Evolutionary conservation across 768 basidiomycete genomes (phyloP).

Genomic region (Lyophyllum shimeji): DNA sequence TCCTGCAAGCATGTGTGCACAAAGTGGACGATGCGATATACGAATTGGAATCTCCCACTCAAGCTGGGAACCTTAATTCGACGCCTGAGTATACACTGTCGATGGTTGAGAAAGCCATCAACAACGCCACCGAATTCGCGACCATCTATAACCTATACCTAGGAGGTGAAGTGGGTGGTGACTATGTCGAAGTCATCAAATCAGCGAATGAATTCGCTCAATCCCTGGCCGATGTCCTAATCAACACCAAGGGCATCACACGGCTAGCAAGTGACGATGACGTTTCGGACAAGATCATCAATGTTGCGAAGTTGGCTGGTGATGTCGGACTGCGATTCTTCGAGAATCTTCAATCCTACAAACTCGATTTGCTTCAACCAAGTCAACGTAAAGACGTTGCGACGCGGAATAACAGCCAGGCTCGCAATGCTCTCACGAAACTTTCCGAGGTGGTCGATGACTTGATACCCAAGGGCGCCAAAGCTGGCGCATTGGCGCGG

Average conservation of each 20-base stretch:
- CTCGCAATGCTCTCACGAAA: conserved; percentile 77
- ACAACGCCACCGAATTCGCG: conserved; percentile 95
- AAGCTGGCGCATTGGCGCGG: conserved; percentile 64
- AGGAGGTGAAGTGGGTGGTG: conserved; percentile 83
- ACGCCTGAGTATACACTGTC: conserved; percentile 98
- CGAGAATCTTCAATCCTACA: conserved; percentile 95
- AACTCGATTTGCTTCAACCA: conserved; percentile 77
- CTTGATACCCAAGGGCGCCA: conserved; percentile 81
- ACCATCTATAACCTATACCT: conserved; percentile 91
- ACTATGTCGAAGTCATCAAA: conserved; percentile 98
- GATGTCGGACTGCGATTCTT: conserved; percentile 91
- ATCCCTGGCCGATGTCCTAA: conserved; percentile 85
- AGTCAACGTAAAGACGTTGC: conserved; percentile 82
- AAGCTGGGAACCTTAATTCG: conserved; percentile 93
- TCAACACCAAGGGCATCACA: conserved; percentile 94
- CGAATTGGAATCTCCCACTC: conserved; percentile 94
- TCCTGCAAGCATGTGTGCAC: conserved; percentile 92
- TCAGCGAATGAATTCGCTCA: conserved; percentile 96
- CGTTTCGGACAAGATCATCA: conserved; percentile 86
- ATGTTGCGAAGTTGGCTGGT: conserved; percentile 81
- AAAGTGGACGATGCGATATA: conserved; percentile 98
- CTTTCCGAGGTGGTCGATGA: conserved; percentile 87
- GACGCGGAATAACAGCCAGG: conserved; percentile 85
- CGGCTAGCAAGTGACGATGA: conserved; percentile 91
- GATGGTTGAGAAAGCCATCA: conserved; percentile 96